phyloP scores from a whole-genome alignment of 805 yeast species.

The Candida suzukii region DNA sequence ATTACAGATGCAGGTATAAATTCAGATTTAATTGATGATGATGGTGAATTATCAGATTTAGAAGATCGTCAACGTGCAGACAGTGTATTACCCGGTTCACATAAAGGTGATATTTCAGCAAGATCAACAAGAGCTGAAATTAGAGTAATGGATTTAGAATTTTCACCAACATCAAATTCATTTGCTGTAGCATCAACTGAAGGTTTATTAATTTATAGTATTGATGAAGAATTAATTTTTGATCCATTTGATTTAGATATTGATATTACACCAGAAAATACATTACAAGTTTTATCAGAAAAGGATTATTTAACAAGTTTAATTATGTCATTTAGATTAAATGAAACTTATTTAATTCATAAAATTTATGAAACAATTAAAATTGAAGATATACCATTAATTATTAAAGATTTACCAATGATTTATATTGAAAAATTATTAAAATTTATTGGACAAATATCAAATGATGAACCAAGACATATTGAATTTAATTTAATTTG shows the following conservation, averaged over 20 bases:
- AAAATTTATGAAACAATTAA: conserved; percentile 71
- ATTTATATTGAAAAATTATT: conserved; percentile 68
- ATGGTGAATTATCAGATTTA: conserved; percentile 78
- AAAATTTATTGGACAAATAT: conserved; percentile 59
- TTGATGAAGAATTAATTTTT: conserved; percentile 67
- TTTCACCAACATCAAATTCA: conserved; percentile 84
- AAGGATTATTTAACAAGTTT: conserved; percentile 67
- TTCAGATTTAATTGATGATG: conserved; percentile 70
- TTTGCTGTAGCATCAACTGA: conserved; percentile 96
- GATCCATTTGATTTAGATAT: conserved; percentile 95
- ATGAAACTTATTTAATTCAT: conserved; percentile 69
- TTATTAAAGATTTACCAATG: conserved; percentile 64
- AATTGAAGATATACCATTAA: conserved; percentile 57
- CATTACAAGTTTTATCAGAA: conserved; percentile 51
- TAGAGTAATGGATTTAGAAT: conserved; percentile 69
- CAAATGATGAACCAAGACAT: conserved; percentile 77
- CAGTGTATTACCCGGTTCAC: conserved; percentile 76
- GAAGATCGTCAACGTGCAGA: conserved; percentile 68
- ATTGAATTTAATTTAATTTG: conserved; percentile 79
- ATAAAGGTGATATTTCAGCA: conserved; percentile 71
- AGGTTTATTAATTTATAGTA: conserved; percentile 76
- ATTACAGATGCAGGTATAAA: conserved; percentile 83
- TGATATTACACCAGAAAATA: conserved; percentile 81
- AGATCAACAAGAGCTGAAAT: conserved; percentile 75
- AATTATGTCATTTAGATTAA: conserved; percentile 89